phyloP scores from a whole-genome alignment of 2,329 filamentous ascomycete species.

The Graphilbum fragrans region DNA sequence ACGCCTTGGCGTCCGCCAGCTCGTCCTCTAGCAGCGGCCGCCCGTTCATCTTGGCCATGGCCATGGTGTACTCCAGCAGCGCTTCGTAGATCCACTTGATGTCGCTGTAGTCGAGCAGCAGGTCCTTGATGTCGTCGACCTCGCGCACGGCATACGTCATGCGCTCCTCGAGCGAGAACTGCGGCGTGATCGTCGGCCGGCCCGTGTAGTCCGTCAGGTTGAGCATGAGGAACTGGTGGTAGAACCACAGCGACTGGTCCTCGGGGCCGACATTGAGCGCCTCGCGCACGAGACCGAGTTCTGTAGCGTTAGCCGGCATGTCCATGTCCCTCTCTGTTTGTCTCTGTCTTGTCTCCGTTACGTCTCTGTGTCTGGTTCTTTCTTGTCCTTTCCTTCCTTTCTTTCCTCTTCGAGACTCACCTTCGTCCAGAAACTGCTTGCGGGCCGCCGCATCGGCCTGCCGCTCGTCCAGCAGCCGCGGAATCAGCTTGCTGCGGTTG shows the following conservation, averaged over 20 bases:
- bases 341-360: too few species aligned
- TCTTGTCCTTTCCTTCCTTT: not conserved
- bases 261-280: conserved; percentile 83
- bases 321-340: too few species aligned
- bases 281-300: conserved; percentile 63
- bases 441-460: conserved; percentile 50
- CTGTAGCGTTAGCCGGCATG: conserved; percentile 29
- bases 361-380: too few species aligned
- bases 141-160: conserved; percentile 55
- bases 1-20: conserved; percentile 33
- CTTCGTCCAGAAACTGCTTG: conserved; percentile 57
- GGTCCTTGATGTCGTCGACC: conserved; percentile 58
- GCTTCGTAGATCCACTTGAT: conserved; percentile 83
- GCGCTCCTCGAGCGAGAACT: conserved; percentile 49
- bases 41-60: conserved; percentile 41
- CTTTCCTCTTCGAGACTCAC: conserved; percentile 23
- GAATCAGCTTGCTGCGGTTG: conserved; percentile 72
- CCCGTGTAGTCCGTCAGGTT: conserved; percentile 43
- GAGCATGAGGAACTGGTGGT: conserved; percentile 78
- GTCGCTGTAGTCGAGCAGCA: conserved; percentile 45
- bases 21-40: conserved; percentile 25
- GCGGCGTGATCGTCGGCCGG: conserved; percentile 48
- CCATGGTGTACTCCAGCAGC: conserved; percentile 60
- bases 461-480: conserved; percentile 60
- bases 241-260: conserved; percentile 95